Evolutionary conservation across 1,284 basidiomycete genomes (phyloP).

Genomic region (Malassezia globosa): DNA sequence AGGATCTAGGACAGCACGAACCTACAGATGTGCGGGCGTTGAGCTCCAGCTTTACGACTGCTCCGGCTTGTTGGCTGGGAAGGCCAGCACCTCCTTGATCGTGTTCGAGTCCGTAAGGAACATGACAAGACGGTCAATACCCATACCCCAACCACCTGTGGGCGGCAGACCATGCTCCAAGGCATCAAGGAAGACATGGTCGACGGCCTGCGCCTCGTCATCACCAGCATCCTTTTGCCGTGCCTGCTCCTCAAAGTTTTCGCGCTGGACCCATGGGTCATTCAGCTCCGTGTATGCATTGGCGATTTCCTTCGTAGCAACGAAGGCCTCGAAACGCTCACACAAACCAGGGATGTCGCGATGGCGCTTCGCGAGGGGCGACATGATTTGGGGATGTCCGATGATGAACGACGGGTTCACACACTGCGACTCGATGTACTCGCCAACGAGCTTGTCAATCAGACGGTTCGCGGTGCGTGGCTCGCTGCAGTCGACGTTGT

Average conservation of each 20-base stretch:
- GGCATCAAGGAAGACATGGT: constrained; percentile 54
- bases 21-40: no score
- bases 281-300: constrained; percentile 69
- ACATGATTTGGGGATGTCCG: constrained; percentile 99
- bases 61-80: constrained; percentile 77
- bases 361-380: constrained; percentile 63
- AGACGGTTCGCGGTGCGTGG: constrained; percentile 89
- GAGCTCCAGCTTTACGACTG: background rate
- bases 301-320: constrained; percentile 88
- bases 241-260: constrained; percentile 83
- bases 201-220: constrained; percentile 93
- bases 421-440: constrained; percentile 93
- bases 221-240: constrained; percentile 92
- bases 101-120: constrained; percentile 50
- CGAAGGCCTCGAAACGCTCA: constrained; percentile 96
- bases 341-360: constrained; percentile 60
- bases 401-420: constrained; percentile 90
- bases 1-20: background rate
- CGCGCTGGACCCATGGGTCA: constrained; percentile 62
- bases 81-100: constrained; percentile 77
- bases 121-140: constrained; percentile 28
- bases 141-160: constrained; percentile 61
- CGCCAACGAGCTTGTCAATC: constrained; percentile 93
- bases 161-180: constrained; percentile 95
- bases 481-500: constrained; percentile 93